These are phyloP conservation scores for Ceratocystis lukuohia DNA, from an alignment of 2,329 filamentous ascomycete genomes.

Conservation along the genomic window DNA sequence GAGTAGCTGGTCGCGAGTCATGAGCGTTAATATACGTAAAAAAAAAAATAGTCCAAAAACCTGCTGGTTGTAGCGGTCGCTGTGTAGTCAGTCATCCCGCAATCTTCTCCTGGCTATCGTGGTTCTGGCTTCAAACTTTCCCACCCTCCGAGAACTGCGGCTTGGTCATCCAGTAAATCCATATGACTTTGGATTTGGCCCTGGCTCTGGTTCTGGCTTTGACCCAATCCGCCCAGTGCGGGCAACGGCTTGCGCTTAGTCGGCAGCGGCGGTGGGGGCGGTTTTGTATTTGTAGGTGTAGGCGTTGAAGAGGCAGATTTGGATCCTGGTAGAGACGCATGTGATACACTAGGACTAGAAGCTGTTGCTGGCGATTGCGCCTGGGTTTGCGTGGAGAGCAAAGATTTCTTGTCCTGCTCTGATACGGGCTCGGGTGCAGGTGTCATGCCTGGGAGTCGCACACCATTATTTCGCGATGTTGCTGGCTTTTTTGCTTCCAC, in stretches of 20 bases:
- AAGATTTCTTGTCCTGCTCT: not conserved
- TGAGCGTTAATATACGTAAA: not conserved
- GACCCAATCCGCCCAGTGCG: too few relatives aligned
- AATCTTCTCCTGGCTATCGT: not conserved
- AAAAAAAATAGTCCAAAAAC: not conserved
- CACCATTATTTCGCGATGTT: not conserved
- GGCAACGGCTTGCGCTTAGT: constrained; percentile 23
- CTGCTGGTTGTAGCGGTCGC: not conserved
- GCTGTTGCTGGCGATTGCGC: not conserved
- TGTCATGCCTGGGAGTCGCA: constrained; percentile 12
- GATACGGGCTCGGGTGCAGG: not conserved
- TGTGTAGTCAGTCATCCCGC: not conserved
- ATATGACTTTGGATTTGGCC: constrained; percentile 25
- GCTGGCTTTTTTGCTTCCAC: not conserved
- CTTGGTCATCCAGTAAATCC: constrained; percentile 37
- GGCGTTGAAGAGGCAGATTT: not conserved
- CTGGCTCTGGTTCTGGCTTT: constrained; percentile 21
- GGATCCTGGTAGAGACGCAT: too few relatives aligned
- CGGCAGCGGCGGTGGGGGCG: constrained; percentile 17
- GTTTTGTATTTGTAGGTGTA: not conserved
- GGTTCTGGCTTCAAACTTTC: constrained; percentile 38
- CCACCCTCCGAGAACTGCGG: constrained; percentile 39
- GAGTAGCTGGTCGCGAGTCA: too few relatives aligned
- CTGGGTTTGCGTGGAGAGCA: not conserved
- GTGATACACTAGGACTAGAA: too few relatives aligned